Conservation (phyloP, 1,139 yeast genomes). For the Diutina mesorugosa region DNA sequence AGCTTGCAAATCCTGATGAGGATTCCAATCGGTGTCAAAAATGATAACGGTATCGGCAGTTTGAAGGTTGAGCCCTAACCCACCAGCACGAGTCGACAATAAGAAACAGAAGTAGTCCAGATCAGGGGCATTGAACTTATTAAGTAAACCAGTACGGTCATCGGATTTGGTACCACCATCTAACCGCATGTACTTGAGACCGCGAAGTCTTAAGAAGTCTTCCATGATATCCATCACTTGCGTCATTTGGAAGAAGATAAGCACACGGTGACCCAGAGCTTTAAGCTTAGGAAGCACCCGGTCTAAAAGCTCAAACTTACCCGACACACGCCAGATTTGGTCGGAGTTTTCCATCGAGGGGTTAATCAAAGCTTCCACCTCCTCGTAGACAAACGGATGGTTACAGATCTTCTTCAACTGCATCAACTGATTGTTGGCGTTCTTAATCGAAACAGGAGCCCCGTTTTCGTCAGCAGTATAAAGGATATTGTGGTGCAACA, state of each 20-base stretch:
- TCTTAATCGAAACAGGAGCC: constrained; percentile 54
- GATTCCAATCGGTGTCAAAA: constrained; percentile 87
- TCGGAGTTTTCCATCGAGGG: constrained; percentile 62
- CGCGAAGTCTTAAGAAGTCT: constrained; percentile 55
- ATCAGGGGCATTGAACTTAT: constrained; percentile 55
- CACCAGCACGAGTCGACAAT: constrained; percentile 82
- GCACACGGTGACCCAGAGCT: constrained; percentile 64
- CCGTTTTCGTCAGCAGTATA: constrained; percentile 43
- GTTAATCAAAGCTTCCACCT: constrained; percentile 77
- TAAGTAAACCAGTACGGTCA: constrained; percentile 61
- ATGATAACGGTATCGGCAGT: constrained; percentile 84
- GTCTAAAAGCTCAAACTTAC: constrained; percentile 70
- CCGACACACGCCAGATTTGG: constrained; percentile 63
- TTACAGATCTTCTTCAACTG: constrained; percentile 93
- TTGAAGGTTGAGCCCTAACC: constrained; percentile 73
- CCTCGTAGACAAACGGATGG: constrained; percentile 95
- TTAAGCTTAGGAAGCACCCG: constrained; percentile 64
- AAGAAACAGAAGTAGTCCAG: constrained; percentile 71
- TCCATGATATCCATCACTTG: constrained; percentile 87
- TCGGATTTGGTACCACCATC: constrained; percentile 81
- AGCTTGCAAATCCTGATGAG: constrained; percentile 86
- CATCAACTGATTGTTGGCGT: constrained; percentile 87
- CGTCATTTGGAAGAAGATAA: constrained; percentile 81
- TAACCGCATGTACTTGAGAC: constrained; percentile 58
- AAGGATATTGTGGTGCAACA: constrained; percentile 58